phyloP scores from a whole-genome alignment of 805 yeast genomes.

The Myxozyma mucilagina region DNA sequence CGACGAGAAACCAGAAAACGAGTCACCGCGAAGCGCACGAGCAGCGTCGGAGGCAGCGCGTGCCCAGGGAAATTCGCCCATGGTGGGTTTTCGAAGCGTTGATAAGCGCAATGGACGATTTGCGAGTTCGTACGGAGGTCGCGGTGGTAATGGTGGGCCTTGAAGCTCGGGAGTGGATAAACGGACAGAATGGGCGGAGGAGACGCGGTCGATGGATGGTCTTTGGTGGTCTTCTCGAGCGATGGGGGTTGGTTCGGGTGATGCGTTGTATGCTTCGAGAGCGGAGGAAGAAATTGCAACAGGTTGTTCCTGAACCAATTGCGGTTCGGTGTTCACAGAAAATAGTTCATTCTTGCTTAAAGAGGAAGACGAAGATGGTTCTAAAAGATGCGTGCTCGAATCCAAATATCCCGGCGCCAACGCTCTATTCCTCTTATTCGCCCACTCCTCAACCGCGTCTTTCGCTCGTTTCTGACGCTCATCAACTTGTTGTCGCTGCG shows the following conservation, averaged over 20 bases:
- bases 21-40: not conserved
- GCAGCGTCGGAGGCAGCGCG: slow-evolving; percentile 22
- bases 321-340: too few species aligned
- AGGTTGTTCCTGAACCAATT: not conserved
- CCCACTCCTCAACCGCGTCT: slow-evolving; percentile 41
- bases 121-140: slow-evolving; percentile 21
- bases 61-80: slow-evolving; percentile 28
- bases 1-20: not conserved
- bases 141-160: slow-evolving; percentile 30
- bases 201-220: slow-evolving; percentile 4
- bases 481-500: slow-evolving; percentile 37
- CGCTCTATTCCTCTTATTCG: slow-evolving; percentile 28
- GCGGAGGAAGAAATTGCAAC: too few species aligned
- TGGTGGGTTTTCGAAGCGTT: slow-evolving; percentile 17
- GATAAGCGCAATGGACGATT: slow-evolving; percentile 17
- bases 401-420: slow-evolving; percentile 50
- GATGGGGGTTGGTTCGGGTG: not conserved
- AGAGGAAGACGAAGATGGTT: slow-evolving; percentile 25
- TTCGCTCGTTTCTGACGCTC: slow-evolving; percentile 36
- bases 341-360: too few species aligned
- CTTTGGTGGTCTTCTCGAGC: not conserved
- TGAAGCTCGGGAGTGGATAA: slow-evolving; percentile 13
- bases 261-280: too few species aligned
- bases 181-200: slow-evolving; percentile 14
- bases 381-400: slow-evolving; percentile 35